Evolutionary conservation across 2,329 filamentous ascomycete genomes (phyloP).

Genomic region (Thermomyces lanuginosus): DNA sequence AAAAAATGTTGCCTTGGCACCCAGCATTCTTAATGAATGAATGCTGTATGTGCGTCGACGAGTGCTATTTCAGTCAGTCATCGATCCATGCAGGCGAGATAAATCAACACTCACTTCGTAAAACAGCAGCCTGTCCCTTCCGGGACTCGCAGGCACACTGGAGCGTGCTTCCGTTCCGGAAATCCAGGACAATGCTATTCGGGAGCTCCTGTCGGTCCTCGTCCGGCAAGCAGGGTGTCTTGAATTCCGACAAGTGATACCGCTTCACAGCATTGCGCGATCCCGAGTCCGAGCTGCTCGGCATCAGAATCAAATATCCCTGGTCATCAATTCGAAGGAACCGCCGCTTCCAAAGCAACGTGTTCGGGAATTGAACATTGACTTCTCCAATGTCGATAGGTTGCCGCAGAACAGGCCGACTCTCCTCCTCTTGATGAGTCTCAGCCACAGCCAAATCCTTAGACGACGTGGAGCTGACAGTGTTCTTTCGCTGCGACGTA

Average conservation of each 20-base stretch:
- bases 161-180: conserved; percentile 44
- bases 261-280: conserved; percentile 52
- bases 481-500: conserved; percentile 33
- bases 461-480: conserved; percentile 21
- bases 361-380: conserved; percentile 94
- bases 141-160: conserved; percentile 47
- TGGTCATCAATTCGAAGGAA: conserved; percentile 71
- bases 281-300: conserved; percentile 45
- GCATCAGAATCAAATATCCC: conserved; percentile 67
- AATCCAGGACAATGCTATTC: conserved; percentile 57
- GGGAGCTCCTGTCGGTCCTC: conserved; percentile 85
- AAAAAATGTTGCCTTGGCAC: conserved; percentile 13
- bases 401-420: conserved; percentile 22
- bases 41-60: conserved; percentile 21
- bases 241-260: conserved; percentile 77
- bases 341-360: conserved; percentile 86
- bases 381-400: conserved; percentile 68
- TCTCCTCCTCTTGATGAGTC: conserved; percentile 12
- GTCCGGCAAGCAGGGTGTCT: conserved; percentile 63
- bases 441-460: conserved; percentile 2
- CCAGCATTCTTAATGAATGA: conserved; percentile 17
- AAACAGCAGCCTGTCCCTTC: conserved; percentile 35
- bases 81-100: conserved; percentile 1
- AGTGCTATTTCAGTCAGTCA: conserved; percentile 17
- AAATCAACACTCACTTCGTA: conserved; percentile 30